Percentiles rank a stretch among this genome's conserved stretches.
Conservation (phyloP, 2,329 filamentous ascomycete genomes). For the Mycosphaerella arachidis region DNA sequence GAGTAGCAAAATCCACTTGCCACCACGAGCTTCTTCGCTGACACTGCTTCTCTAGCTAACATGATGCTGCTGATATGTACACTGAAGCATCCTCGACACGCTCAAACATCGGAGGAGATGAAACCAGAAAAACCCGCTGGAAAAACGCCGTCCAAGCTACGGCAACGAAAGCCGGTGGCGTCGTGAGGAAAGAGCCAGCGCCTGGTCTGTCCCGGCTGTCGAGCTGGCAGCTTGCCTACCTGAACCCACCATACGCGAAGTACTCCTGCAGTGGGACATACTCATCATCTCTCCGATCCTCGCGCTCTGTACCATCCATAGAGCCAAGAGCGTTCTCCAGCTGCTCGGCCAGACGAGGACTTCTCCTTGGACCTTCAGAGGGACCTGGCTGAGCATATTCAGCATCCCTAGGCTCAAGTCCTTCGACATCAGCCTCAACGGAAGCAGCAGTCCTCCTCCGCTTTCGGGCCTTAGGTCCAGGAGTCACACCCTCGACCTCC, state of each 20-base stretch:
- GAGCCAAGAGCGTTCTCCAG: background rate
- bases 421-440: background rate
- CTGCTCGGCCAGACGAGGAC: background rate
- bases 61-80: background rate
- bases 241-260: background rate
- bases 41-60: background rate
- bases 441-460: background rate
- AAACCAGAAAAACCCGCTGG: background rate
- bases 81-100: background rate
- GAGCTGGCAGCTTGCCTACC: background rate
- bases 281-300: background rate
- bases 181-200: background rate
- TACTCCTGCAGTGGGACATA: background rate
- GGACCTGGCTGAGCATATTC: background rate
- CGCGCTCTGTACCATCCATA: background rate
- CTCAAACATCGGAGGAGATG: background rate
- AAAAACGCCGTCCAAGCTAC: background rate
- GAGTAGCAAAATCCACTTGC: background rate
- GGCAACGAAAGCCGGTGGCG: background rate
- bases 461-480: constrained; percentile 3
- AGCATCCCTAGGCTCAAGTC: background rate
- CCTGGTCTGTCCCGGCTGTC: no score
- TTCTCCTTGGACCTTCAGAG: background rate
- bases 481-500: constrained; percentile 5
- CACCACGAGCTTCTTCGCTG: background rate